Conservation (phyloP, 371 early-diverging fungal genomes). For the Blakeslea trispora region DNA sequence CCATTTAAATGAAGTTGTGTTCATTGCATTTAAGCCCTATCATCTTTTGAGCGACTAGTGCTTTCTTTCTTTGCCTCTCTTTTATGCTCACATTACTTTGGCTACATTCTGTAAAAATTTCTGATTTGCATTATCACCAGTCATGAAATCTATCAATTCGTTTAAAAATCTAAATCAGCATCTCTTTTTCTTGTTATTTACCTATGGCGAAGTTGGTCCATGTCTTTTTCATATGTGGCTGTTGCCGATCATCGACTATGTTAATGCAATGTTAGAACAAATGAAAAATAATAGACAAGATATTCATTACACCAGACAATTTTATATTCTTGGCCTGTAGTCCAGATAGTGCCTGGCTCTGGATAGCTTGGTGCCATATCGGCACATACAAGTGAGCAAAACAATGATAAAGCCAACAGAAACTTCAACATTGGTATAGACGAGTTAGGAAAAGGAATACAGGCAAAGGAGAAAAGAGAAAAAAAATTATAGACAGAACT, state of each 20-base stretch:
- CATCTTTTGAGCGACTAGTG: too few species aligned
- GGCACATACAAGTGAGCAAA: slow-evolving; percentile 16
- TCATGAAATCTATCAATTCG: slow-evolving; percentile 39
- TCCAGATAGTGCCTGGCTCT: slow-evolving; percentile 53
- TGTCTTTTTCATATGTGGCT: slow-evolving; percentile 18
- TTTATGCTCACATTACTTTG: too few species aligned
- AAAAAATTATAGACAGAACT: background rate
- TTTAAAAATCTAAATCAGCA: background rate
- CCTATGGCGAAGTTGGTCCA: slow-evolving; percentile 47
- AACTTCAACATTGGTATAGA: slow-evolving; percentile 4
- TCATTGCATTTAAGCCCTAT: slow-evolving; percentile 29
- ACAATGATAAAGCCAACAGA: background rate
- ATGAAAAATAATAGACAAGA: background rate
- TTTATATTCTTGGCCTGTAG: slow-evolving; percentile 34
- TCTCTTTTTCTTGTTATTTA: slow-evolving; percentile 16
- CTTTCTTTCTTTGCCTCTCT: too few species aligned
- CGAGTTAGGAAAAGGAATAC: background rate
- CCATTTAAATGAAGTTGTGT: slow-evolving; percentile 27
- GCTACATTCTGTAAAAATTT: slow-evolving; percentile 33
- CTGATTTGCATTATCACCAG: slow-evolving; percentile 41
- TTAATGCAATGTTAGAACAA: background rate
- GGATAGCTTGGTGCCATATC: slow-evolving; percentile 46
- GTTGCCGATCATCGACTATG: slow-evolving; percentile 31
- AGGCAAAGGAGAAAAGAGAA: background rate
- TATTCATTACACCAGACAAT: slow-evolving; percentile 48